Evolutionary conservation across 495 filamentous ascomycete species (phyloP).

Genomic region (Xylaria grammica): DNA sequence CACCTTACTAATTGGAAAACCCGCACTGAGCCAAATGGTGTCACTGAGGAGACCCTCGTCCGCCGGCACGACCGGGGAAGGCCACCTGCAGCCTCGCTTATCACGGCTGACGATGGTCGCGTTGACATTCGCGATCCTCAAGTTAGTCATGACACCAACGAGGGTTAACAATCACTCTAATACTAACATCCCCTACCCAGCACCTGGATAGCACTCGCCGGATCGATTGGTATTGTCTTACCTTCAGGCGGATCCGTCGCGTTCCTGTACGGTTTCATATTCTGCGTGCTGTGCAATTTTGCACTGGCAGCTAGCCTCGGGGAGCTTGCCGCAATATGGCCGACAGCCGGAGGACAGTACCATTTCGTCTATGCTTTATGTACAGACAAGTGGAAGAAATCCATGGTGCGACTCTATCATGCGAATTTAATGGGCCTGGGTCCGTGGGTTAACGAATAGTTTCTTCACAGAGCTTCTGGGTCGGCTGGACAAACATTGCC

Average conservation of each 20-base stretch:
- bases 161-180: constrained; percentile 8
- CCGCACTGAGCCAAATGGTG: constrained; percentile 16
- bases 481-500: constrained; percentile 46
- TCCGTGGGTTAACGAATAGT: constrained; percentile 15
- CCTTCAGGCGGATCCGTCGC: constrained; percentile 41
- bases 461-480: constrained; percentile 38
- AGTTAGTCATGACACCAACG: constrained; percentile 29
- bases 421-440: neutral
- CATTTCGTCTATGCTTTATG: constrained; percentile 51
- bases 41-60: constrained; percentile 17
- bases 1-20: neutral
- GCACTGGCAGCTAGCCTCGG: constrained; percentile 52
- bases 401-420: constrained; percentile 25
- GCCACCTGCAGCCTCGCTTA: constrained; percentile 35
- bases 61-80: constrained; percentile 25
- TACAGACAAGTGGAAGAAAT: constrained; percentile 38
- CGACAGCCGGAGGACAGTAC: constrained; percentile 60
- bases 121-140: constrained; percentile 43
- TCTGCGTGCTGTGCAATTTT: constrained; percentile 48
- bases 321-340: constrained; percentile 58
- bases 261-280: constrained; percentile 42
- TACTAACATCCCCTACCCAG: constrained; percentile 15
- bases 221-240: constrained; percentile 41
- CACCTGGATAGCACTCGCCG: constrained; percentile 43
- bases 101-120: constrained; percentile 40